Evolutionary conservation across 805 yeast species (phyloP), one percentile per base, ranked within the genome.

Genomic region (Zygoascus flipseniorum): DNA sequence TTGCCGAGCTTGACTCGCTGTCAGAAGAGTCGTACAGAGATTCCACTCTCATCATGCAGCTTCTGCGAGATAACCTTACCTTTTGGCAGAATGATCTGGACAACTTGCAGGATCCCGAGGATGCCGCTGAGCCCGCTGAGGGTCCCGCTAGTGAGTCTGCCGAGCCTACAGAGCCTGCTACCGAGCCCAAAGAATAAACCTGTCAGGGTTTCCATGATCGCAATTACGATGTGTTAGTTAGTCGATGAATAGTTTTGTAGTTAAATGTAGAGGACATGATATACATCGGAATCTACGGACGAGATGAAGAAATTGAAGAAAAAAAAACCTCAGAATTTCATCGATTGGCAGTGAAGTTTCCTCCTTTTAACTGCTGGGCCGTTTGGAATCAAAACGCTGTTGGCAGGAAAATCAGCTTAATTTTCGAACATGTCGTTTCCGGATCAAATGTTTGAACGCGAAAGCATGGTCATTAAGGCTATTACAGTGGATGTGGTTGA

Each of bases 21-120:
- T 86, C 96, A 46, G 99, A 92, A 76, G 99, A 92, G 77, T 87
- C 96, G 61, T 92, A 92, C 83, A 89, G 92, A 74, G 99, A 92
- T 74, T 89, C 97, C 60, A 93, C 98, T 63, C 83, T 92, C 72
- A 92, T 92, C 71, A 93, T 92, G 99, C 98, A 92, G 82, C 83
- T 92, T 72, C 83, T 92, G 72, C 85, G 97, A 78, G 98, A 93
- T 76, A 92, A 92, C 82, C 80, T 92, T 76, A 92, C 98, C 62
- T 84, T 92, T 79, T 92, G 99, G 99, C 70, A 60, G 72, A 86
- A 95, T 78, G 96, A 88, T 75, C 56, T 60, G 47, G 63, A 60
- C 53, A 57, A 56, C 51, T 43, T 59, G 44, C 61, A 58, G 48
- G 57, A 56, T 39, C 48, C 47, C 16, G 57, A 51, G 14, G 50